Base-by-base conservation (phyloP, 2,329 filamentous ascomycete species). In the Aureobasidium sp. region DNA sequence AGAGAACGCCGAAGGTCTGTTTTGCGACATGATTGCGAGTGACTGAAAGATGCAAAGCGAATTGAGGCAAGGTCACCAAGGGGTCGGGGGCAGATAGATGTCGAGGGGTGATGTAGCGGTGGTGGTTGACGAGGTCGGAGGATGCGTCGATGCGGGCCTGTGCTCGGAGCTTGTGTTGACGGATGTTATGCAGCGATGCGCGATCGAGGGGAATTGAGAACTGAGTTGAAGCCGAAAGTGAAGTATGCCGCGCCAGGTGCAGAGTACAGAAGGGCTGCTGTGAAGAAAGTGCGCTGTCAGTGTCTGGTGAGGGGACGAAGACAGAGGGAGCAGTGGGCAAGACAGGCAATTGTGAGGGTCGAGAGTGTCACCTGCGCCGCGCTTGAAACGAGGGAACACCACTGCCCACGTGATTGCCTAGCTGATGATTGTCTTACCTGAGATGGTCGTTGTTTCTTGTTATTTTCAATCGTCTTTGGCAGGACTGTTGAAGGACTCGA, bases 1-100 rank as follows among this genome's bases (percentile, higher is more conserved):
- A 67, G 83, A 83, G 80, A 97, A 96, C 74, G 91, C 88, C 83
- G 90, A 89, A 77, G 92, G 89, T 82, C 92, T 85, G 81, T 88
- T 94, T 79, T 92, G 88, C 82, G 90, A 92, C 92, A 96, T 96
- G 76, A 76, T 76, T 74, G 63, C 59, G 71, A 24, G 24, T 34
- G 17, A 26, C 6, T 29, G 24, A 32, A 12, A 34, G 46, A 8
- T 26, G 34, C 8, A 51, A 43, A 27, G 17, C 17, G 57, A 29
- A 51, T 43, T 43, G 57, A 20, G 34, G 55, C 43, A 29, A 44
- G 29, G 32, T 57, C 39, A 36, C 39, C 53, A 41, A 46, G 53
- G 52, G 29, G 41, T 55, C 36, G 51, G 39, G 39, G 39, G 39
- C 27, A 26, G 39, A 5, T 29, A 32, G 53, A 24, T 34, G 29